phyloP scores from a whole-genome alignment of 2,329 filamentous ascomycete genomes.

The Claviceps sp. region DNA sequence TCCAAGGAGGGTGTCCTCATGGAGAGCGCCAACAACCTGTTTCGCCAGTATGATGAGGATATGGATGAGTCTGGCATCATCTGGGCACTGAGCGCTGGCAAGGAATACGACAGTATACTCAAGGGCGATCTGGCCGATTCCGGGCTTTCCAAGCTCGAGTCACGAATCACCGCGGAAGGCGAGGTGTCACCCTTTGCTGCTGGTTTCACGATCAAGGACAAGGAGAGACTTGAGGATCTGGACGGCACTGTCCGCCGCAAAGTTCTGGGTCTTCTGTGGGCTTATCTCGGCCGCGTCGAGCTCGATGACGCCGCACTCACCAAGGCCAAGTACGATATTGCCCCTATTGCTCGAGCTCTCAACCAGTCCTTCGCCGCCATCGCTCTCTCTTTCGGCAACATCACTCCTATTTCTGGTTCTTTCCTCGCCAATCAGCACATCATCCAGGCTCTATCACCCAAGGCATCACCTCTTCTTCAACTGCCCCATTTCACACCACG shows the following conservation, averaged over 20 bases:
- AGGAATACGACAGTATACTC: conserved; percentile 69
- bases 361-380: conserved; percentile 82
- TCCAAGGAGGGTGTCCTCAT: conserved; percentile 91
- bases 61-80: conserved; percentile 72
- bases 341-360: conserved; percentile 71
- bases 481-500: conserved; percentile 71
- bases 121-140: conserved; percentile 67
- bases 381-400: conserved; percentile 74
- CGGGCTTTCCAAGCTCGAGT: conserved; percentile 72
- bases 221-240: conserved; percentile 61
- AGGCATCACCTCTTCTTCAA: conserved; percentile 77
- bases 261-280: conserved; percentile 82
- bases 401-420: conserved; percentile 66
- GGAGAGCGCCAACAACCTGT: conserved; percentile 87
- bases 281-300: conserved; percentile 81
- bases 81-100: conserved; percentile 67
- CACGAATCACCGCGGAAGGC: conserved; percentile 55
- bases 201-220: conserved; percentile 60
- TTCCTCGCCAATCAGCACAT: conserved; percentile 75
- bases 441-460: conserved; percentile 78
- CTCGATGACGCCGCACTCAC: conserved; percentile 67
- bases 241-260: conserved; percentile 75
- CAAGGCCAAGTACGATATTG: conserved; percentile 78
- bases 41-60: conserved; percentile 80
- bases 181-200: conserved; percentile 35